Evolutionary conservation across 208 protist species (phyloP).

Genomic region (Naegleria gruberi): DNA sequence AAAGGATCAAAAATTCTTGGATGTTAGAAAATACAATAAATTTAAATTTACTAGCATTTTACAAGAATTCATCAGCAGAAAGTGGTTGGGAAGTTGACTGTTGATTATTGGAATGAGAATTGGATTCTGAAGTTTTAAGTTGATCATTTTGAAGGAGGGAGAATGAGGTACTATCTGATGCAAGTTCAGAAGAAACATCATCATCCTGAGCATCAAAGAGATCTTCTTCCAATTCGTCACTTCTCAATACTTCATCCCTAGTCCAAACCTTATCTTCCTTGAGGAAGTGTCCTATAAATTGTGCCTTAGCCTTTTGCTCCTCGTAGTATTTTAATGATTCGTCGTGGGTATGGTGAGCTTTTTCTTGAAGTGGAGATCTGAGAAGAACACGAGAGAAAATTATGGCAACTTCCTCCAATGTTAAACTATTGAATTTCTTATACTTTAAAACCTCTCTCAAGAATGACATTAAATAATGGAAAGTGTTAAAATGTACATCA

Average conservation of each 20-base stretch:
- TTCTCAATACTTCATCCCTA: neutral
- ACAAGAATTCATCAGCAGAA: neutral
- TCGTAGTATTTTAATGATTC: neutral
- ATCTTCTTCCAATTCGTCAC: neutral
- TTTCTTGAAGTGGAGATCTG: neutral
- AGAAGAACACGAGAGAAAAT: conserved; percentile 16
- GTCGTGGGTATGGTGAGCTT: neutral
- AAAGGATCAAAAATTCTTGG: neutral
- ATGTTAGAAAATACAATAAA: no score
- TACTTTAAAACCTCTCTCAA: conserved; percentile 17
- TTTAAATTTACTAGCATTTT: no score
- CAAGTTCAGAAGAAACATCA: neutral
- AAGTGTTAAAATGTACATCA: neutral
- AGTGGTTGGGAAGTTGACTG: neutral
- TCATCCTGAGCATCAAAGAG: neutral
- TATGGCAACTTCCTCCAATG: neutral
- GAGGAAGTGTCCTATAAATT: neutral
- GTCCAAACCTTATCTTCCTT: neutral
- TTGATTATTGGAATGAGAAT: neutral
- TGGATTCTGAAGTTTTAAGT: neutral
- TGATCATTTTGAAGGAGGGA: neutral
- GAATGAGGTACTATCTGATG: neutral
- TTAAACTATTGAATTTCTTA: neutral
- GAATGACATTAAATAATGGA: conserved; percentile 24
- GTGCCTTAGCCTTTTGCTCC: neutral